Evolutionary conservation across 2,329 filamentous ascomycete genomes (phyloP).

Genomic region (Madurella mycetomatis): DNA sequence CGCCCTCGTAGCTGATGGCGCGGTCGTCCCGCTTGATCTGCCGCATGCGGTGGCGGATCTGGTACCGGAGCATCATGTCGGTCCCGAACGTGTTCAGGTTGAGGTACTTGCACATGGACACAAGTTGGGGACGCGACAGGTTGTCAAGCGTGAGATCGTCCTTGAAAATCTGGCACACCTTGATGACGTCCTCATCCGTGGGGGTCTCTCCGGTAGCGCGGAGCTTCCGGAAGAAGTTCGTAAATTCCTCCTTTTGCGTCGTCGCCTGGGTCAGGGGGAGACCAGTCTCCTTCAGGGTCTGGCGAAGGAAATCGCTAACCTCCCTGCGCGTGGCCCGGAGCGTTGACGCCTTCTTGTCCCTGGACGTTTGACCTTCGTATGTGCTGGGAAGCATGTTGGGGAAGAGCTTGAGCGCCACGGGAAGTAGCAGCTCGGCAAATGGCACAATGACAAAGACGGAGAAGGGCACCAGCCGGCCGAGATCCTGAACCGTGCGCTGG

Average conservation of each 20-base stretch:
- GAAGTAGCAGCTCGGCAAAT: slow-evolving; percentile 88
- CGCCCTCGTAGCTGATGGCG: slow-evolving; percentile 88
- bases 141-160: slow-evolving; percentile 97
- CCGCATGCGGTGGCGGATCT: slow-evolving; percentile 94
- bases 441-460: slow-evolving; percentile 96
- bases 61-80: slow-evolving; percentile 95
- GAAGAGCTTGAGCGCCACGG: slow-evolving; percentile 88
- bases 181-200: slow-evolving; percentile 87
- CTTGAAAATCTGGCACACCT: slow-evolving; percentile 98
- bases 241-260: slow-evolving; percentile 88
- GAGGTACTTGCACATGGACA: slow-evolving; percentile 98
- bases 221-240: slow-evolving; percentile 95
- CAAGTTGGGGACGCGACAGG: slow-evolving; percentile 87
- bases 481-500: slow-evolving; percentile 86
- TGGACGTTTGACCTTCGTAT: slow-evolving; percentile 86
- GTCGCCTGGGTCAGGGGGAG: slow-evolving; percentile 79
- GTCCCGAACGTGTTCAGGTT: slow-evolving; percentile 96
- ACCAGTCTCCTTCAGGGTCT: slow-evolving; percentile 89
- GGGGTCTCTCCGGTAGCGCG: slow-evolving; percentile 86
- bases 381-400: slow-evolving; percentile 97
- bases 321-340: slow-evolving; percentile 87
- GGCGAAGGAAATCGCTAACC: slow-evolving; percentile 82
- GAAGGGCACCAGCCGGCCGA: slow-evolving; percentile 89
- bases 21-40: slow-evolving; percentile 98
- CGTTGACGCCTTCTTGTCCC: slow-evolving; percentile 78